Conservation (phyloP, 2,329 filamentous ascomycete genomes). For the Calonectria honghensis region DNA sequence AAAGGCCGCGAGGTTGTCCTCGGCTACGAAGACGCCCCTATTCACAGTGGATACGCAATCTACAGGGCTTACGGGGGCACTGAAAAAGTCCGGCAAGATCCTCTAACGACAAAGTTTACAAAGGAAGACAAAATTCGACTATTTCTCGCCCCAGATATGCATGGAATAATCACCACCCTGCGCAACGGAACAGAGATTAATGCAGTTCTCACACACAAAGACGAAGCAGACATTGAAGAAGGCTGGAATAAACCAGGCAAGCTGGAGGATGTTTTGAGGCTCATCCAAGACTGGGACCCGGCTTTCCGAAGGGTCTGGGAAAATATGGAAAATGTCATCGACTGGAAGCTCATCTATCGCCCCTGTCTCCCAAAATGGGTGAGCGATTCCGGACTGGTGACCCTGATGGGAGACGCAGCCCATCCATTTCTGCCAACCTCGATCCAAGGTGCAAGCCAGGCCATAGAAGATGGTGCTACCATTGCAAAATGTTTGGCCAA, state of each 20-base stretch:
- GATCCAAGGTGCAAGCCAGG: constrained; percentile 11
- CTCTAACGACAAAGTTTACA: constrained; percentile 6
- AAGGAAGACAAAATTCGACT: constrained; percentile 16
- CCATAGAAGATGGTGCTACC: constrained; percentile 4
- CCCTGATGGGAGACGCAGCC: not conserved
- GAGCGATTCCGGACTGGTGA: not conserved
- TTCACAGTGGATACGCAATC: constrained; percentile 4
- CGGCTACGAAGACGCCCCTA: constrained; percentile 4
- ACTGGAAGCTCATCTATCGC: constrained; percentile 14
- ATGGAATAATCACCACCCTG: constrained; percentile 7
- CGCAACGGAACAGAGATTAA: constrained; percentile 7
- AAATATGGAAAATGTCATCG: constrained; percentile 10
- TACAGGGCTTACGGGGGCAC: constrained; percentile 5
- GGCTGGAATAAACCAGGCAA: constrained; percentile 18
- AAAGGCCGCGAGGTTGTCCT: constrained; percentile 2
- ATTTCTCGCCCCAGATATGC: not conserved
- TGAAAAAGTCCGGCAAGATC: constrained; percentile 4
- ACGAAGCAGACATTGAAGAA: constrained; percentile 9
- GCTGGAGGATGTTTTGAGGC: constrained; percentile 6
- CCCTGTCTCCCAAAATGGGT: constrained; percentile 14
- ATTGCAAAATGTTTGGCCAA: constrained; percentile 14
- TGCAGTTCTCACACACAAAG: constrained; percentile 6
- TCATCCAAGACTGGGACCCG: not conserved
- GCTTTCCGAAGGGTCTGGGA: constrained; percentile 6
- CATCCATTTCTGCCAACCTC: constrained; percentile 1